Base-by-base conservation (phyloP, 345 rosid species). In the Abelmoschus esculentus region DNA sequence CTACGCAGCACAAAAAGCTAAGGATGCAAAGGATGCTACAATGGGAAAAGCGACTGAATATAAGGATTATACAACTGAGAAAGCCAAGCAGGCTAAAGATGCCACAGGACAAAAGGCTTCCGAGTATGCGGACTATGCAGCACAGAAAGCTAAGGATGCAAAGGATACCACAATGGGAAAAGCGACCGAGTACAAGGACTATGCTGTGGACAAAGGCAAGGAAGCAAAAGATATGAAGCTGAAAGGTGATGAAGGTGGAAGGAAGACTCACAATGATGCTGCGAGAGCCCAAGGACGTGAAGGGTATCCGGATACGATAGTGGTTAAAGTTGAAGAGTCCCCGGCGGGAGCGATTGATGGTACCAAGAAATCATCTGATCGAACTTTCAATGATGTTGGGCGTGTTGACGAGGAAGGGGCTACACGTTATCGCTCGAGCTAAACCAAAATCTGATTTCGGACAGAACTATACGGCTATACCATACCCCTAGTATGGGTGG, bases 321-420 rank as follows among this genome's bases (percentile, higher is more conserved):
- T 36, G 40, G 60, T 73, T 52, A 34, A 61, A 7, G 34, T 49
- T 6, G 79, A 62, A 59, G 77, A 77, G 15, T 13, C 17, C 15
- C 53, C 53, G 6, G 53, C 17, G 4, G n/a, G 17, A 5, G 53
- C 17, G 5, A 1, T 49, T 49, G 17, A 14, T 49, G 15, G 18
- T 38, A 76, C 82, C 0, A 40, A 85, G 38, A 87, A 82, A 73
- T 68, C 76, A 40, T 26, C 92, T 0, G 89, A 89, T 73, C 91
- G 82, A 67, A 67, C 93, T 46, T 87, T 87, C 61, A 85, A 89
- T 32, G 88, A 89, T n/a, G 89, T 83, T 17, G 91, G 96, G 46
- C 49, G 47, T 4, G 18, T 31, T 19, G 28, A 36, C 0, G 15
- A 61, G 12, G 66, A 61, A 36, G 49, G 26, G 6, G 3, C 9